Conservation (phyloP, 768 basidiomycete genomes). For the Kwoniella dejecticola region DNA sequence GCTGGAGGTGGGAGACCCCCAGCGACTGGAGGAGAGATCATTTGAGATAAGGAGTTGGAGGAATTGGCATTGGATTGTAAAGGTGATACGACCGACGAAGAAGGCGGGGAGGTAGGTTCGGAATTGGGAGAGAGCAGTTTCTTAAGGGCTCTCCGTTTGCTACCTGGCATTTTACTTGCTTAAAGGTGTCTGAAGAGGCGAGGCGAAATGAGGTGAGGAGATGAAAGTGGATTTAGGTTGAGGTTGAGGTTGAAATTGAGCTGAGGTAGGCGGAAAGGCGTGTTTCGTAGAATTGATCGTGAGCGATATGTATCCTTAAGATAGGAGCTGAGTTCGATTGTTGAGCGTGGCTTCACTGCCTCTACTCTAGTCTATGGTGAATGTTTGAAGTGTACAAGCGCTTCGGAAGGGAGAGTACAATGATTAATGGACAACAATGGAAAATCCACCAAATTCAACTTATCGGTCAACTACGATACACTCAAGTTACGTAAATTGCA, state of each 20-base stretch:
- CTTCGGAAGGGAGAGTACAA: too few relatives aligned
- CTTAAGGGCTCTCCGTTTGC: constrained; percentile 52
- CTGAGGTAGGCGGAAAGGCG: not conserved
- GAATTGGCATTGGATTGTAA: constrained; percentile 7
- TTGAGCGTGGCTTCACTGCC: too few relatives aligned
- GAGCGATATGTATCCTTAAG: too few relatives aligned
- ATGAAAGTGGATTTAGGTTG: not conserved
- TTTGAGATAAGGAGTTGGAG: constrained; percentile 4
- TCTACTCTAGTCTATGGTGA: too few relatives aligned
- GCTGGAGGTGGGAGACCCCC: constrained; percentile 9
- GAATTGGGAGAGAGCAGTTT: constrained; percentile 48
- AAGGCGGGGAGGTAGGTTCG: constrained; percentile 2
- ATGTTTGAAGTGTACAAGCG: too few relatives aligned
- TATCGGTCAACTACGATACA: too few relatives aligned
- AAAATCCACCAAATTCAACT: too few relatives aligned
- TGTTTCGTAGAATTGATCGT: not conserved
- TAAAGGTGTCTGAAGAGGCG: not conserved
- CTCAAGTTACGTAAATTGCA: too few relatives aligned
- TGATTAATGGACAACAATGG: too few relatives aligned
- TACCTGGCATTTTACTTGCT: constrained; percentile 44
- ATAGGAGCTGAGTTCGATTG: too few relatives aligned
- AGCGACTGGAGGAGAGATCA: not conserved
- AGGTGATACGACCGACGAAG: not conserved
- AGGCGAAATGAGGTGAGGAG: not conserved
- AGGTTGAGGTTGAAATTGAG: not conserved